phyloP scores from a whole-genome alignment of 2,329 filamentous ascomycete species.

The Colletotrichum trifolii region DNA sequence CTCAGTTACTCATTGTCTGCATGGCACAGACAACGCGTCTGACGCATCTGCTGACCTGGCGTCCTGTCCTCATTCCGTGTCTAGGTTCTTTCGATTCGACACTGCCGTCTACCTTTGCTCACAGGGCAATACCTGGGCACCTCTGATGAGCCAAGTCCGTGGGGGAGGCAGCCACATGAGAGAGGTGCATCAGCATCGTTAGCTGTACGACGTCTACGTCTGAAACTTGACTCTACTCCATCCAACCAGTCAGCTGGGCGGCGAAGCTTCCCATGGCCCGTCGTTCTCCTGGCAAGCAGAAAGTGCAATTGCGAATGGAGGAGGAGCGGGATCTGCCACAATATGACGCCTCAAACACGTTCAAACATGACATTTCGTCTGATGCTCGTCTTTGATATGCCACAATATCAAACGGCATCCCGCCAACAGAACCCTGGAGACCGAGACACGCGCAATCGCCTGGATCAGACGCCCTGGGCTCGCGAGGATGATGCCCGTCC shows the following conservation, averaged over 20 bases:
- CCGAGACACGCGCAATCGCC: slow-evolving; percentile 15
- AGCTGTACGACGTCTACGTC: slow-evolving; percentile 14
- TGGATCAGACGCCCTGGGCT: slow-evolving; percentile 1
- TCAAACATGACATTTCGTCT: slow-evolving; percentile 13
- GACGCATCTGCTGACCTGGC: slow-evolving; percentile 7
- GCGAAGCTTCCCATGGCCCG: slow-evolving; percentile 9
- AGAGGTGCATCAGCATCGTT: slow-evolving; percentile 19
- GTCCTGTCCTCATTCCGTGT: slow-evolving; percentile 7
- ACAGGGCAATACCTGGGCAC: neutral
- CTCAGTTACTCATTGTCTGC: slow-evolving; percentile 1
- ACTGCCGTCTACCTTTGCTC: slow-evolving; percentile 5
- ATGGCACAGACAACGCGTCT: neutral
- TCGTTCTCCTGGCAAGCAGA: neutral
- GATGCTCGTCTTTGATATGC: slow-evolving; percentile 11
- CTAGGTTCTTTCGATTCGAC: neutral
- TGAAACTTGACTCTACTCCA: slow-evolving; percentile 28
- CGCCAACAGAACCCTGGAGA: slow-evolving; percentile 15
- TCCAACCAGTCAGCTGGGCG: slow-evolving; percentile 18
- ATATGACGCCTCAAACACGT: slow-evolving; percentile 18
- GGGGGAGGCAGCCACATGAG: slow-evolving; percentile 24
- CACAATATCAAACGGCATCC: slow-evolving; percentile 10
- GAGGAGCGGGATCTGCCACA: neutral
- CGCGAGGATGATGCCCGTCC: slow-evolving; percentile 30
- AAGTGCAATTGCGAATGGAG: no score
- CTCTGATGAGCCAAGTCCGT: slow-evolving; percentile 5